These are phyloP conservation scores for Colletotrichum lini DNA, from an alignment of 2,329 filamentous ascomycete genomes.

Conservation along the genomic window DNA sequence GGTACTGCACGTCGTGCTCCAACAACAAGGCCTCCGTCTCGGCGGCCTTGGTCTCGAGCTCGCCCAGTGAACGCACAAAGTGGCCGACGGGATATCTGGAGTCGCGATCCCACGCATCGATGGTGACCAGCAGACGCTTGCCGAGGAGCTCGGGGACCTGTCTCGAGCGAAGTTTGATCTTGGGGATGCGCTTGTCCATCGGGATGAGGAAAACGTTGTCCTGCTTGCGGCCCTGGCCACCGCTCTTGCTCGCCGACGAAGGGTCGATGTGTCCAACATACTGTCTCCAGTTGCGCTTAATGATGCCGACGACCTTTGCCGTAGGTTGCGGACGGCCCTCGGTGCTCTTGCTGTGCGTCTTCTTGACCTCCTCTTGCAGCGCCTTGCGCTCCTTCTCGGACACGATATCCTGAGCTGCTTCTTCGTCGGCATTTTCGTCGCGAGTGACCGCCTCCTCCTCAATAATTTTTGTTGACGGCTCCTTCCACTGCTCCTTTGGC, in stretches of 20 bases:
- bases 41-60: conserved; percentile 96
- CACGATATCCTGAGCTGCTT: conserved; percentile 82
- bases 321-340: conserved; percentile 91
- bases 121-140: conserved; percentile 91
- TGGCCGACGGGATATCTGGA: conserved; percentile 94
- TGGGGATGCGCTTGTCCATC: conserved; percentile 98
- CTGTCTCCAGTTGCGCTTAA: conserved; percentile 98
- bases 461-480: conserved; percentile 93
- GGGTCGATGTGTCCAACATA: conserved; percentile 97
- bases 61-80: conserved; percentile 92
- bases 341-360: conserved; percentile 80
- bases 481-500: conserved; percentile 96
- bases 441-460: conserved; percentile 93
- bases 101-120: conserved; percentile 95
- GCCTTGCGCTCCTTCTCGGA: conserved; percentile 89
- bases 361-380: conserved; percentile 91
- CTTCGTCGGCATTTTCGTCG: conserved; percentile 89
- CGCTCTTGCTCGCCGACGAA: conserved; percentile 81
- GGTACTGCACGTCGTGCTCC: conserved; percentile 97
- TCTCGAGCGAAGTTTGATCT: conserved; percentile 92
- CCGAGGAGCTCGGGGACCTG: conserved; percentile 91
- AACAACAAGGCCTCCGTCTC: conserved; percentile 95
- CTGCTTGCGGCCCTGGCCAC: conserved; percentile 84
- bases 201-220: conserved; percentile 95
- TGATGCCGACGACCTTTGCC: conserved; percentile 89